Conservation (phyloP, 768 basidiomycete species). For the Melanogaster broomeanus region DNA sequence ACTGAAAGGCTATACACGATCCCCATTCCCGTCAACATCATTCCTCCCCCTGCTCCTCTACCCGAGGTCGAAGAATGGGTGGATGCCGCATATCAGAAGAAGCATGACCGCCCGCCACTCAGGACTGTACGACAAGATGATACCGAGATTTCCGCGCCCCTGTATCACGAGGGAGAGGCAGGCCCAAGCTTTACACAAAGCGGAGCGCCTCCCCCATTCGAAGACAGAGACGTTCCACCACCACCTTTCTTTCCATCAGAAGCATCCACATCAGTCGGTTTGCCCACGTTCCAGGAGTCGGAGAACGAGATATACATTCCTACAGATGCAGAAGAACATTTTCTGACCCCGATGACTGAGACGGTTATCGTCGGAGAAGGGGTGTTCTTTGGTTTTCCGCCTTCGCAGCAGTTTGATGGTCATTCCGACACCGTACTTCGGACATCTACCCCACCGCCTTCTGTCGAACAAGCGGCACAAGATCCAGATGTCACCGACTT, state of each 20-base stretch:
- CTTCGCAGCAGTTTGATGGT: conserved; percentile 79
- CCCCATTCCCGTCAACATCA: conserved; percentile 67
- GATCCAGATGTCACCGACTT: conserved; percentile 73
- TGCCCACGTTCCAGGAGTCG: conserved; percentile 81
- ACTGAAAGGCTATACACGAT: conserved; percentile 68
- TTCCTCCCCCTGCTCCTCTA: conserved; percentile 76
- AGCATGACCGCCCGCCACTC: conserved; percentile 79
- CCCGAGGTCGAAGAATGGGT: conserved; percentile 74
- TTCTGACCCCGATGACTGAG: conserved; percentile 33
- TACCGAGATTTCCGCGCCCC: conserved; percentile 55
- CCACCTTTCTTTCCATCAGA: conserved; percentile 58
- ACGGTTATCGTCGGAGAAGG: conserved; percentile 70
- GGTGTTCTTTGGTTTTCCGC: conserved; percentile 68
- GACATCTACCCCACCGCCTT: conserved; percentile 70
- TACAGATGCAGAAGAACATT: conserved; percentile 36
- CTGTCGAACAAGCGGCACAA: conserved; percentile 70
- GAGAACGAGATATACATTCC: conserved; percentile 77
- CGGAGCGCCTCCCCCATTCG: conserved; percentile 80
- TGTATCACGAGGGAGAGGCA: conserved; percentile 70
- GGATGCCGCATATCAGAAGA: conserved; percentile 81
- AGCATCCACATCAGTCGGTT: conserved; percentile 56
- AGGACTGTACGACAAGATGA: conserved; percentile 74
- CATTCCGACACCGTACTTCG: conserved; percentile 69
- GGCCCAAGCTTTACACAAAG: conserved; percentile 70
- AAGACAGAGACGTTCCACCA: conserved; percentile 80